Percentiles rank a stretch among this genome's conserved stretches.
Evolutionary conservation across 352 stramenopile genomes (phyloP).

Genomic region (Peronospora destructor): DNA sequence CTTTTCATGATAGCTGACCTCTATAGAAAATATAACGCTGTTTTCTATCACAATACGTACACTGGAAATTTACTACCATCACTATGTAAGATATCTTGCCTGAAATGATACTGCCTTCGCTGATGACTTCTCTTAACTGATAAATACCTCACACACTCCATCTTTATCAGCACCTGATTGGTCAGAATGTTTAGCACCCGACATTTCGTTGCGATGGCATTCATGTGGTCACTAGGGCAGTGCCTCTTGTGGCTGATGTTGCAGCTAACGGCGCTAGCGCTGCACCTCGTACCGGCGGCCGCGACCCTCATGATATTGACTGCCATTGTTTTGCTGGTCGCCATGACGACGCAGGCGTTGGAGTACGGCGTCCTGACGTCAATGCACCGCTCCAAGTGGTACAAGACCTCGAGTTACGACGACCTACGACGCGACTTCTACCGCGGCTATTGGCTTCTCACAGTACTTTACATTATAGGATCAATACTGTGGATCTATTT

Average conservation of each 20-base stretch:
- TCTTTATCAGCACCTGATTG: no score
- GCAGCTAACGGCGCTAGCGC: slow-evolving; percentile 11
- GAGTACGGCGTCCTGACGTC: slow-evolving; percentile 52
- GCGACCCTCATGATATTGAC: slow-evolving; percentile 16
- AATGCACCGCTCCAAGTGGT: slow-evolving; percentile 45
- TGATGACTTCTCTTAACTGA: no score
- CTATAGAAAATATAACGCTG: no score
- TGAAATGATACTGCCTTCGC: no score
- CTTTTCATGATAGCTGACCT: no score
- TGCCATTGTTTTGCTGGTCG: slow-evolving; percentile 32
- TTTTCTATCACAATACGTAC: no score
- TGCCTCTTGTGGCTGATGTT: slow-evolving; percentile 15
- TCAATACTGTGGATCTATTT: slow-evolving; percentile 53
- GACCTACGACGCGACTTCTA: slow-evolving; percentile 51
- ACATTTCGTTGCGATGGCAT: slow-evolving; percentile 8
- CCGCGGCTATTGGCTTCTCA: slow-evolving; percentile 54
- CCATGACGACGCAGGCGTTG: slow-evolving; percentile 66
- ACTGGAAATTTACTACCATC: no score
- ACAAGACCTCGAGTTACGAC: slow-evolving; percentile 27
- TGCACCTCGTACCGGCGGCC: slow-evolving; percentile 17
- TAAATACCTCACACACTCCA: no score
- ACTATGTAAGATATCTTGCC: no score
- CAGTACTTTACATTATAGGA: slow-evolving; percentile 32
- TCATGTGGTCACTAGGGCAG: slow-evolving; percentile 12
- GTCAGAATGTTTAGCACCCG: no score